Conservation (phyloP, 345 rosid species). For the Populus simonii region DNA sequence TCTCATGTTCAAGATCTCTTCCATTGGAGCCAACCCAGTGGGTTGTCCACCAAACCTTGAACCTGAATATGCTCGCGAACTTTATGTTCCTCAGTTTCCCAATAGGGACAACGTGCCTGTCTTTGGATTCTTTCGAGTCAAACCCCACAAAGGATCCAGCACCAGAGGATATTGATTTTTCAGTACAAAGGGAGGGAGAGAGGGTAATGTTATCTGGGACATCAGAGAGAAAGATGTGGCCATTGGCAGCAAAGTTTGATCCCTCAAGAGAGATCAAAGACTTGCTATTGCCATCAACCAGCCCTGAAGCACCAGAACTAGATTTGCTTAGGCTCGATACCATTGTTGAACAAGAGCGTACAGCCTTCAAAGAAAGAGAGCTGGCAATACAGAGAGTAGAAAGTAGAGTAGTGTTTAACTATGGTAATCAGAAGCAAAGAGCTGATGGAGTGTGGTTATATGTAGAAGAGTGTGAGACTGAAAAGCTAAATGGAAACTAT, state of each 20-base stretch:
- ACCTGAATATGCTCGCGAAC: constrained; percentile 96
- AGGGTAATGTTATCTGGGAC: constrained; percentile 20
- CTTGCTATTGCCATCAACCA: background rate
- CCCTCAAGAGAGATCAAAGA: constrained; percentile 17
- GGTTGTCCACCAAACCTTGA: constrained; percentile 99
- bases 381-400: background rate
- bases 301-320: background rate
- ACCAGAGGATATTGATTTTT: constrained; percentile 6
- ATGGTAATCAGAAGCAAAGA: background rate
- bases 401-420: background rate
- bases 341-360: constrained; percentile 3
- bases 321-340: constrained; percentile 29
- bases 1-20: constrained; percentile 72
- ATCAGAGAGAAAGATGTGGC: constrained; percentile 21
- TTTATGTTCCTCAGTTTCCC: constrained; percentile 64
- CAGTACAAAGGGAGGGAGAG: constrained; percentile 2
- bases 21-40: constrained; percentile 91
- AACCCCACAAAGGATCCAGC: constrained; percentile 74
- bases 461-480: background rate
- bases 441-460: background rate
- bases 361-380: background rate
- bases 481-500: background rate
- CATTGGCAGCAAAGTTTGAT: constrained; percentile 21
- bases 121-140: constrained; percentile 27
- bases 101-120: constrained; percentile 64